Percentiles rank a stretch among this genome's conserved stretches.
Conservation (phyloP, 352 stramenopile species). For the Pythium scleroteichum region DNA sequence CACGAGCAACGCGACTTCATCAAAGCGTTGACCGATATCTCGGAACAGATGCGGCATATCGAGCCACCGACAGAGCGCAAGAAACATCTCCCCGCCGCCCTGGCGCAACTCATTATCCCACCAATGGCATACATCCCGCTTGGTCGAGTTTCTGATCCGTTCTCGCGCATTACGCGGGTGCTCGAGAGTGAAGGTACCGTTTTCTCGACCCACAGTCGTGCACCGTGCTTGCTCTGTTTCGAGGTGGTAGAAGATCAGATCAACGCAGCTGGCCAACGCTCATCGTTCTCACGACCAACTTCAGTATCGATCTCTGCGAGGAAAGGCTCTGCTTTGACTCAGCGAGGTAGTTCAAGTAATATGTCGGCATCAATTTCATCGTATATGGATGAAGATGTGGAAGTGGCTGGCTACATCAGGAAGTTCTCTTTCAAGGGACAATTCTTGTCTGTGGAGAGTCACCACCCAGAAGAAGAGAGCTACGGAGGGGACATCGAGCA, state of each 20-base stretch:
- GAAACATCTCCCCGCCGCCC: constrained; percentile 48
- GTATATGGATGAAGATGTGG: constrained; percentile 42
- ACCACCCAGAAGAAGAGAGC: constrained; percentile 39
- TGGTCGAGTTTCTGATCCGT: constrained; percentile 68
- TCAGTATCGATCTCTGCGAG: not conserved
- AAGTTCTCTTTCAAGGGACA: constrained; percentile 68
- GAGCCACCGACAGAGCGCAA: constrained; percentile 68
- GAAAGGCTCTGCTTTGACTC: constrained; percentile 1
- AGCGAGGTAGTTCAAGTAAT: constrained; percentile 21
- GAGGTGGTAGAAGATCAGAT: constrained; percentile 79
- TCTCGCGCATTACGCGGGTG: constrained; percentile 66
- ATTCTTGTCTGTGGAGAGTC: constrained; percentile 37
- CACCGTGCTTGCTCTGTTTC: constrained; percentile 74
- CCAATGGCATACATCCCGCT: constrained; percentile 80
- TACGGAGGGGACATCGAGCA: constrained; percentile 29
- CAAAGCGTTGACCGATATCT: constrained; percentile 66
- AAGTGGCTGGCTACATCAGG: constrained; percentile 51
- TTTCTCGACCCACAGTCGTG: constrained; percentile 79
- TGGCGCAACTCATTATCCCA: constrained; percentile 50
- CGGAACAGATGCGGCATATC: constrained; percentile 65
- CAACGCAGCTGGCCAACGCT: constrained; percentile 52
- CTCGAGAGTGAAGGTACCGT: constrained; percentile 73
- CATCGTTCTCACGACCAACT: constrained; percentile 22
- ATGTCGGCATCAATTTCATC: constrained; percentile 28
- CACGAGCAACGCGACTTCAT: constrained; percentile 80